Evolutionary conservation across 768 basidiomycete genomes (phyloP), one percentile per base, ranked within the genome.

Genomic region (Lentinula raphanica): DNA sequence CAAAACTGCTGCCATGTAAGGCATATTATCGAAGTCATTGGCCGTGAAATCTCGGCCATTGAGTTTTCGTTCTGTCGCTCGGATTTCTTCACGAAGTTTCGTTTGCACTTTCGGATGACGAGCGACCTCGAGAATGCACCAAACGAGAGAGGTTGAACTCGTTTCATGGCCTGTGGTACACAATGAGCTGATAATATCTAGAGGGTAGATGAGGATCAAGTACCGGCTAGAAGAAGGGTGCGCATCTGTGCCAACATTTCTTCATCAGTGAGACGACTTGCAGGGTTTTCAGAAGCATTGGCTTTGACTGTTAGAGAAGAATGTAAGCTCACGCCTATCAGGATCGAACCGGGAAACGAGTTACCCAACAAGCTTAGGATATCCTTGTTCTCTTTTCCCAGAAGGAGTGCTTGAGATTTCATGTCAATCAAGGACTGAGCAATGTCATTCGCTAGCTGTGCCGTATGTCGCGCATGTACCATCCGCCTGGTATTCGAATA

Each of bases 121-220:
- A 3, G 85, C 79, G 3, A 93, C 75, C 62, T 86, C 83, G 56
- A 85, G 73, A 7, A 91, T 69, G 6, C 81, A 76, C 85, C 86
- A 91, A 56, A 76, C 75, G 29, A 86, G 54, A 1, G 79, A 75
- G 36, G 77, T 82, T 3, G 86, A 78, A 50, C 80, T 84, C 3
- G 86, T 87, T 66, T 86, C 87, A 65, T 88, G 80, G 1, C 32
- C 49, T 50, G 29, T 11, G n/a, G 36, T 32, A 35, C 9, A 3
- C 3, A 19, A 35, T 36, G 1, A 50, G 29, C 36, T 11, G 27
- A 54, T 6, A 2, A 23, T 54, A 11, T 31, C 12, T 8, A 29
- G 7, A n/a, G n/a, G 32, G n/a, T 39, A 15, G 38, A 39, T 39
- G n/a, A 21, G 21, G 7, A 21, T 21, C 23, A 6, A 25, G 8